Percentiles rank a stretch among this genome's conserved stretches.
Evolutionary conservation across 2,329 filamentous ascomycete genomes (phyloP).

Genomic region (Eutypa lata): DNA sequence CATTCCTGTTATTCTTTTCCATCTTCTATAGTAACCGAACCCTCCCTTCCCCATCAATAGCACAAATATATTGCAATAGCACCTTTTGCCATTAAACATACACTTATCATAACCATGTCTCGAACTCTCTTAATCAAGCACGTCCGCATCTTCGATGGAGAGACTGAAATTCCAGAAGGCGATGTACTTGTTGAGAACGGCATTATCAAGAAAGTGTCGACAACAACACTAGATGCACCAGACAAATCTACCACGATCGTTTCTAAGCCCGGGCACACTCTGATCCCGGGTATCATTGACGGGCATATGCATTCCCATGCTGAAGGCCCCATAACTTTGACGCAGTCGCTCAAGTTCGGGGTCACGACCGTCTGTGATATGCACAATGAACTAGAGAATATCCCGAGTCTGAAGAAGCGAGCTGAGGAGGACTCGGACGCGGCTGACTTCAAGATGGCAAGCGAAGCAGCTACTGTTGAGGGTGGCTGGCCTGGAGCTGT

Average conservation of each 20-base stretch:
- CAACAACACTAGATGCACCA: conserved; percentile 10
- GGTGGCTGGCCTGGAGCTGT: conserved; percentile 44
- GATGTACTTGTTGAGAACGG: conserved; percentile 38
- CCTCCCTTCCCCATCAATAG: too few relatives aligned
- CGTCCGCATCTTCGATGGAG: conserved; percentile 45
- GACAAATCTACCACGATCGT: conserved; percentile 19
- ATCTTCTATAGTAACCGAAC: too few relatives aligned
- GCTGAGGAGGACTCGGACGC: conserved; percentile 29
- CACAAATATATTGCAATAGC: too few relatives aligned
- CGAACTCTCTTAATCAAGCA: conserved; percentile 8
- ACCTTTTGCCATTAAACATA: too few relatives aligned
- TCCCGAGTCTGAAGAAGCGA: conserved; percentile 18
- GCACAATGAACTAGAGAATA: conserved; percentile 35
- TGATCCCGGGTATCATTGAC: conserved; percentile 49
- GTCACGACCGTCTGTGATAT: conserved; percentile 51
- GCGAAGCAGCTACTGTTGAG: conserved; percentile 46
- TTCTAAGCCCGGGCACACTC: conserved; percentile 42
- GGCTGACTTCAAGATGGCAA: conserved; percentile 47
- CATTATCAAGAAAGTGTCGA: conserved; percentile 30
- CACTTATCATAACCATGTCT: too few relatives aligned
- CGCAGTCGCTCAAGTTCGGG: conserved; percentile 45
- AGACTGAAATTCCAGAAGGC: conserved; percentile 36
- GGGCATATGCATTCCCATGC: conserved; percentile 45
- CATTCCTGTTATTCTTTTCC: too few relatives aligned
- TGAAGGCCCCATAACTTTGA: conserved; percentile 30